A percentile compares a stretch with the other conserved stretches of the same genome.
phyloP scores from a whole-genome alignment of 2,329 filamentous ascomycete genomes.

The Dothideomycetidae sp. region DNA sequence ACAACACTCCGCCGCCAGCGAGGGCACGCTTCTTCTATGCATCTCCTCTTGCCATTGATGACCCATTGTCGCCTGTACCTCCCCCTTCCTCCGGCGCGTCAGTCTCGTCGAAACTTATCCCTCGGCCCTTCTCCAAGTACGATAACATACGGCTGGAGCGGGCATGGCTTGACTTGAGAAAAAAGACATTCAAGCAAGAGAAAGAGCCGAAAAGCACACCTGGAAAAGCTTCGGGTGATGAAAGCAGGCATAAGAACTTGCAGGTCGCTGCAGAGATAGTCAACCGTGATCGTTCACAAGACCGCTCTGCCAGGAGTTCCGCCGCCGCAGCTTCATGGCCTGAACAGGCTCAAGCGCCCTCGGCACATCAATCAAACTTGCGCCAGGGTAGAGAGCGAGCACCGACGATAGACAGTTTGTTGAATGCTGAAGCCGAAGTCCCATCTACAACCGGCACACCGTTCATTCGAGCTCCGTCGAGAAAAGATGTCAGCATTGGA shows the following conservation, averaged over 20 bases:
- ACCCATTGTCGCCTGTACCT: constrained; percentile 26
- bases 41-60: constrained; percentile 24
- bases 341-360: neutral
- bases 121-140: constrained; percentile 25
- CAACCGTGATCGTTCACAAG: too few relatives aligned
- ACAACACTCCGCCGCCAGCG: constrained; percentile 22
- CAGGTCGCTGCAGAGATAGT: too few relatives aligned
- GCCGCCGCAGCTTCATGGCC: too few relatives aligned
- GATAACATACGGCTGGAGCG: constrained; percentile 24
- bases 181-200: constrained; percentile 21
- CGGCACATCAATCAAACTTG: neutral
- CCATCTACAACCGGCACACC: constrained; percentile 33
- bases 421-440: constrained; percentile 9
- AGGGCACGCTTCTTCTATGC: constrained; percentile 26
- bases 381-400: neutral
- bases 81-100: constrained; percentile 17
- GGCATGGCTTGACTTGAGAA: constrained; percentile 23
- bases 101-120: constrained; percentile 17
- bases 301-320: neutral
- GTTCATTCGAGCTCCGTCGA: constrained; percentile 36
- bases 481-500: constrained; percentile 23
- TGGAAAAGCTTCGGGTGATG: neutral
- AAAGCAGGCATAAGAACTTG: too few relatives aligned
- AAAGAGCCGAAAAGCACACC: constrained; percentile 16
- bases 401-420: constrained; percentile 3